A percentile compares a stretch with the other conserved stretches of the same genome.
Conservation (phyloP, 2,329 filamentous ascomycete genomes). For the Grosmannia penicillata region DNA sequence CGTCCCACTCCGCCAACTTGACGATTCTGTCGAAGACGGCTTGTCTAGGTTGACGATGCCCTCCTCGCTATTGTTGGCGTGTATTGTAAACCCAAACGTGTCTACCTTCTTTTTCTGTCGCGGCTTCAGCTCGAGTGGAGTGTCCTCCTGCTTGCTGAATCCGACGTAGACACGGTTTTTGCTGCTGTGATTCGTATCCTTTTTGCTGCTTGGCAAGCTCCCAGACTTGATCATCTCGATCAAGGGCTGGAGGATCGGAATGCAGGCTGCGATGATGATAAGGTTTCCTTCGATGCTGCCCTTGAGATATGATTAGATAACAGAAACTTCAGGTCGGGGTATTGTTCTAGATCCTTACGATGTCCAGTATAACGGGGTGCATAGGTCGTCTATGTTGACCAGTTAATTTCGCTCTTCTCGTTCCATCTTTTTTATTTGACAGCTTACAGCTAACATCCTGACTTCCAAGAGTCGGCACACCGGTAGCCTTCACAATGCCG, state of each 20-base stretch:
- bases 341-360: neutral
- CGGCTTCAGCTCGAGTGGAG: neutral
- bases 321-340: neutral
- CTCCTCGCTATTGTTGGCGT: neutral
- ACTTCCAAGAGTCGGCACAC: neutral
- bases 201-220: neutral
- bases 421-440: too few relatives aligned
- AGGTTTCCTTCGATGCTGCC: constrained; percentile 7
- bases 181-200: neutral
- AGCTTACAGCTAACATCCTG: neutral
- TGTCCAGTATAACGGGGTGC: constrained; percentile 1
- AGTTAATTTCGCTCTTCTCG: neutral
- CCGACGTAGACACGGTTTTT: neutral
- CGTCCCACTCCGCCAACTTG: too few relatives aligned
- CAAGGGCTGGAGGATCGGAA: constrained; percentile 13
- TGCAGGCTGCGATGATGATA: constrained; percentile 19
- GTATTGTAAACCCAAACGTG: neutral
- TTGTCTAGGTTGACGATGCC: neutral
- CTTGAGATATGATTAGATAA: neutral
- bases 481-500: constrained; percentile 1
- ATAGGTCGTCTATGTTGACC: neutral
- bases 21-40: neutral
- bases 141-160: neutral
- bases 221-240: neutral
- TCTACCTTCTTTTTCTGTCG: neutral